Conservation (phyloP, 345 rosid species). For the Citrus unshiu region DNA sequence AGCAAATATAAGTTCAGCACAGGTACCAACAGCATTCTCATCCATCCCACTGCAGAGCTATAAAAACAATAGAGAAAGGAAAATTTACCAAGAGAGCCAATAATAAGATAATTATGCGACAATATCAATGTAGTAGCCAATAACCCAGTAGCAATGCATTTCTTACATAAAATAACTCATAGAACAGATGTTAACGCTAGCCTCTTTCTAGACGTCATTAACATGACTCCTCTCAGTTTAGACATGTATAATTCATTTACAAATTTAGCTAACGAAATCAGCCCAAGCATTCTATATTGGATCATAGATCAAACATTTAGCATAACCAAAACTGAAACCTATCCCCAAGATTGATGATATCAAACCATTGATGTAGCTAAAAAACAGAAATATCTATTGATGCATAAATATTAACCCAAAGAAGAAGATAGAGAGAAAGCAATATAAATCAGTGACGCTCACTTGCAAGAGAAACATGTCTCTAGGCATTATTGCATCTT, state of each 20-base stretch:
- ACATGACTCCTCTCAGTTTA: background rate
- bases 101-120: background rate
- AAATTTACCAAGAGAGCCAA: slow-evolving; percentile 3
- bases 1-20: slow-evolving; percentile 98
- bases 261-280: background rate
- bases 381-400: background rate
- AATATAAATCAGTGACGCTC: slow-evolving; percentile 14
- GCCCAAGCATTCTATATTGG: background rate
- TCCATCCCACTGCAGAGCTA: slow-evolving; percentile 98
- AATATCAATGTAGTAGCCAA: background rate
- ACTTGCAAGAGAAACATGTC: slow-evolving; percentile 95
- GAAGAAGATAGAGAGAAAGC: background rate
- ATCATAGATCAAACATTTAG: background rate
- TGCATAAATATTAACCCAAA: background rate
- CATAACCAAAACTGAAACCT: background rate
- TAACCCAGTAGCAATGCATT: background rate
- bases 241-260: background rate
- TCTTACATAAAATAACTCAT: background rate
- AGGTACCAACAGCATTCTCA: slow-evolving; percentile 89
- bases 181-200: background rate
- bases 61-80: background rate
- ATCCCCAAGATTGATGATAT: background rate
- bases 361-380: background rate
- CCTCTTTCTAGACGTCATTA: background rate
- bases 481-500: slow-evolving; percentile 85